Conservation (phyloP, 305 asterid genomes). For the Fraxinus velutina region DNA sequence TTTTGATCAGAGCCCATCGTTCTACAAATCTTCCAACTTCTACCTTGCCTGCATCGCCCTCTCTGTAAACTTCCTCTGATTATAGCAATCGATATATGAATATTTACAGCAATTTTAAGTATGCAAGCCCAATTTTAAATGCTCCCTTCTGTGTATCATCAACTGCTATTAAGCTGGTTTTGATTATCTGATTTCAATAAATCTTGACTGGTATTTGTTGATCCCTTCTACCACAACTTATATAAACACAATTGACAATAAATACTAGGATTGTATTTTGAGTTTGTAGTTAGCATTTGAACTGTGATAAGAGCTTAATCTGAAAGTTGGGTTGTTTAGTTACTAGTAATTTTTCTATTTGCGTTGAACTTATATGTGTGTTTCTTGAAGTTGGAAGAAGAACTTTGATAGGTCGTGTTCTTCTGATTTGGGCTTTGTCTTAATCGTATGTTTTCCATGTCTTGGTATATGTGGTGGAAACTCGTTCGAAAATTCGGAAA, state of each 20-base stretch:
- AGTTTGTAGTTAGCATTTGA: constrained; percentile 5
- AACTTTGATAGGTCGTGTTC: background rate
- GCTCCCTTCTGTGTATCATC: constrained; percentile 13
- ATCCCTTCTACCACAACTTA: background rate
- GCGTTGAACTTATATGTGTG: constrained; percentile 11
- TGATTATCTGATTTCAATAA: constrained; percentile 41
- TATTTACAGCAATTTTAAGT: constrained; percentile 9
- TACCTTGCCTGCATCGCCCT: background rate
- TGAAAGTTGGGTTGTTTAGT: background rate
- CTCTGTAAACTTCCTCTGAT: constrained; percentile 18
- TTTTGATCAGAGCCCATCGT: constrained; percentile 36
- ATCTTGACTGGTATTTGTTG: constrained; percentile 29
- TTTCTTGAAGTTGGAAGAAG: constrained; percentile 19
- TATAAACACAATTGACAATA: background rate
- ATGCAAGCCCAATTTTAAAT: background rate
- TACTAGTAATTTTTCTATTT: background rate
- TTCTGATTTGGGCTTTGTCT: constrained; percentile 19
- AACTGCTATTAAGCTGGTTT: constrained; percentile 55
- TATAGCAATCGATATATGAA: background rate
- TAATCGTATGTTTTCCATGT: constrained; percentile 23
- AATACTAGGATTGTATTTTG: background rate
- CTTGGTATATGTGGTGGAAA: constrained; percentile 24
- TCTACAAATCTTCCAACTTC: constrained; percentile 32
- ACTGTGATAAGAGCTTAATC: background rate
- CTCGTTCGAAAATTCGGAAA: constrained; percentile 11